phyloP scores from a whole-genome alignment of 441 rosid species.

The Aleurites moluccanus region DNA sequence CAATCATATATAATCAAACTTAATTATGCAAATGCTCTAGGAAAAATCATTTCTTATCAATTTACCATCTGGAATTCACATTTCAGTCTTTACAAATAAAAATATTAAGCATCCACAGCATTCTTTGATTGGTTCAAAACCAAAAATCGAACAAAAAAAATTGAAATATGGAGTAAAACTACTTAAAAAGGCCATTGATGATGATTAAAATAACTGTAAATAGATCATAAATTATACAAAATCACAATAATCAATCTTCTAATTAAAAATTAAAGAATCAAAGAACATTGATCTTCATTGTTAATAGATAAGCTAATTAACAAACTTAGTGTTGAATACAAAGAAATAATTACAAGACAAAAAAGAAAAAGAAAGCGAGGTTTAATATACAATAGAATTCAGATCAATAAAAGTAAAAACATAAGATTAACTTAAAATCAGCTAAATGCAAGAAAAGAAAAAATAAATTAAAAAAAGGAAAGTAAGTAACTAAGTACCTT shows the following conservation, averaged over 20 bases:
- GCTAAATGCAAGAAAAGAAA: not conserved
- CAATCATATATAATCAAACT: not conserved
- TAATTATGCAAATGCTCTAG: not conserved
- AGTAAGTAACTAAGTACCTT: conserved; percentile 39
- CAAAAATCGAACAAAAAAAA: not conserved
- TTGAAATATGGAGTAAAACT: not conserved
- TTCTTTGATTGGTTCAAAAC: not conserved
- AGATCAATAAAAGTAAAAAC: conserved; percentile 25
- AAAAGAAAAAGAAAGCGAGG: not conserved
- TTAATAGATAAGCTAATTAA: not conserved
- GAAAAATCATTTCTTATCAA: not conserved
- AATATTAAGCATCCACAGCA: not conserved
- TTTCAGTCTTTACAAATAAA: not conserved
- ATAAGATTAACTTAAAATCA: conserved; percentile 8
- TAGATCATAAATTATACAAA: conserved; percentile 8
- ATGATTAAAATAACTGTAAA: too few species aligned
- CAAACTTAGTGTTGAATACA: not conserved
- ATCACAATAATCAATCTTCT: not conserved
- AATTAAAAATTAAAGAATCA: not conserved
- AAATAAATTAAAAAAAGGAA: not conserved
- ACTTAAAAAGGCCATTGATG: not conserved
- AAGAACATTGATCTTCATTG: not conserved
- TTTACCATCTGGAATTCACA: not conserved
- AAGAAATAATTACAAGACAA: not conserved
- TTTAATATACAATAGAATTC: not conserved